Base-by-base conservation (phyloP, 2,329 filamentous ascomycete genomes). In the Cordyceps militaris region DNA sequence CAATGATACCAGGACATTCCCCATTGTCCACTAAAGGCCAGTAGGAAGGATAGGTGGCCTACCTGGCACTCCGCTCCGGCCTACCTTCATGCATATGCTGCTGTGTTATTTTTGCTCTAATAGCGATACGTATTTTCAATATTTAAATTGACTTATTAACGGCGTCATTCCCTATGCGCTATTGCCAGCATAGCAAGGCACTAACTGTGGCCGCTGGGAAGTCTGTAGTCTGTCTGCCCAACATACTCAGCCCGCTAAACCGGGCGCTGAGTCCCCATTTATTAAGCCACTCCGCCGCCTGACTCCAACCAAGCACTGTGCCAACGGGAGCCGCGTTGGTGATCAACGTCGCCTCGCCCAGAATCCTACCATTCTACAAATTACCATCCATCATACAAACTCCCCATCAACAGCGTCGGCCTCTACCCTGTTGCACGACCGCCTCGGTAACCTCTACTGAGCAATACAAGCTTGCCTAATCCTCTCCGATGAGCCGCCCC, bases 401-500 rank as follows among this genome's bases (percentile, higher is more conserved):
- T 14, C 26, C 24, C 36, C 30, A 52, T 54, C 56, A 16, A 40
- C 56, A 52, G n/a, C 40, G 28, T n/a, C 30, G 9, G 11, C 44
- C 14, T n/a, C 32, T 24, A 3, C 38, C n/a, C 26, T 19, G 16
- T 32, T 14, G 9, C 2, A 42, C 48, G 30, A 23, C 30, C 8
- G 3, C n/a, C 47, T 19, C 26, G 21, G 11, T 26, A 13, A n/a
- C 21, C 23, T 24, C 32, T 38, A 10, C 30, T 23, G 10, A 28
- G 30, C 23, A 40, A 19, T 24, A 52, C 21, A 23, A 26, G 13
- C 30, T 38, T 24, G 14, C 10, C 13, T 42, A 19, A 19, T 19
- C 24, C 16, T 32, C 49, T 19, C 50, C 50, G 26, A 58, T 58
- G 57, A 40, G 57, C 50, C 43, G 50, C 34, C 49, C 54, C 19